phyloP scores from a whole-genome alignment of 768 basidiomycete species.

The Lentinula edodes region DNA sequence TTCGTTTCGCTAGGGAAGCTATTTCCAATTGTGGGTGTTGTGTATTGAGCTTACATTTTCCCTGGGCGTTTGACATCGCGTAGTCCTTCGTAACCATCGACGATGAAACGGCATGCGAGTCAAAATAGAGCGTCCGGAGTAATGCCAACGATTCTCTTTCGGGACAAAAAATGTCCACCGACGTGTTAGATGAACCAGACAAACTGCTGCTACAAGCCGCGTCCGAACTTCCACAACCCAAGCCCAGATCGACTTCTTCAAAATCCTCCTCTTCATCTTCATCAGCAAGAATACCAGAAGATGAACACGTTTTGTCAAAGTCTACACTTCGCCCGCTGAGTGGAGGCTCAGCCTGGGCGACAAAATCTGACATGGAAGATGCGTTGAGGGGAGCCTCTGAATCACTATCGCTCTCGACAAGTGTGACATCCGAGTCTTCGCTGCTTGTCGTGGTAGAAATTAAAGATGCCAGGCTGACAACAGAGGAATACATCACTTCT shows the following conservation, averaged over 20 bases:
- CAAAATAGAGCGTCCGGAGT: background rate
- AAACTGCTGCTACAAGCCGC: background rate
- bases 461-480: conserved; percentile 27
- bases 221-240: background rate
- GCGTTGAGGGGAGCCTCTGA: conserved; percentile 12
- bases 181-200: background rate
- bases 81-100: background rate
- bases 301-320: background rate
- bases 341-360: background rate
- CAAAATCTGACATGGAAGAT: background rate
- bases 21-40: background rate
- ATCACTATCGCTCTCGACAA: conserved; percentile 46
- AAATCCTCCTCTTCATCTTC: background rate
- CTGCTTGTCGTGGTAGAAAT: conserved; percentile 24
- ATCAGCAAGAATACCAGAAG: background rate
- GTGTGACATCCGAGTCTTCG: conserved; percentile 53
- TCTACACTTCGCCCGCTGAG: background rate
- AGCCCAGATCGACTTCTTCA: background rate
- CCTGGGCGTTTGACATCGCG: background rate
- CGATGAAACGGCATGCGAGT: background rate
- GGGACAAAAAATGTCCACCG: background rate
- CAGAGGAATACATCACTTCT: conserved; percentile 18
- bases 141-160: background rate
- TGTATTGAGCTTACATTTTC: background rate
- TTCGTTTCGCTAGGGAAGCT: background rate